Evolutionary conservation across 345 rosid species (phyloP).

Genomic region (Aegle marmelos): DNA sequence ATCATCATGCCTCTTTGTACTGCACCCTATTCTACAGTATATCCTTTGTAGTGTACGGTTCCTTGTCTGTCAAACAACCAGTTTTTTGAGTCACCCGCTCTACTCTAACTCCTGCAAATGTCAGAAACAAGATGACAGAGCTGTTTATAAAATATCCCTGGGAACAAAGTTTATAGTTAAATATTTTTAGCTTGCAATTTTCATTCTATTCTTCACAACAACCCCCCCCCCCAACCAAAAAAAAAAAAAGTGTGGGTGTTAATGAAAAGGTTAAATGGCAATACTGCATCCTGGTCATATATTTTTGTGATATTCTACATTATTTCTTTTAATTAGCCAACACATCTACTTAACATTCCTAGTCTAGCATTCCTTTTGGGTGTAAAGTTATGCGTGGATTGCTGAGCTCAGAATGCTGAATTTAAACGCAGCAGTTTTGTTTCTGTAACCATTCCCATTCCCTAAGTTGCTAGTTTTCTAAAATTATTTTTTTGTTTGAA

Average conservation of each 20-base stretch:
- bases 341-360: not conserved
- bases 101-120: not conserved
- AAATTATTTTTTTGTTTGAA: not conserved
- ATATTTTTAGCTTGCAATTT: not conserved
- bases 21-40: not conserved
- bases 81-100: not conserved
- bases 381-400: not conserved
- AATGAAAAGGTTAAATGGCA: not conserved
- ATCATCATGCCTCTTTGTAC: not conserved
- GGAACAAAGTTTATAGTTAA: not conserved
- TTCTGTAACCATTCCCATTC: not conserved
- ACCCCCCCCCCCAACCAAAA: fast-evolving
- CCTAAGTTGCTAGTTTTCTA: not conserved
- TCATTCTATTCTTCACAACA: not conserved
- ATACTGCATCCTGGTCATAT: not conserved
- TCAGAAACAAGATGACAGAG: not conserved
- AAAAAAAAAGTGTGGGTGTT: not conserved
- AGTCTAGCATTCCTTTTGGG: not conserved
- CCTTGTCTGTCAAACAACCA: not conserved
- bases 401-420: not conserved
- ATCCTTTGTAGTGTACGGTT: not conserved
- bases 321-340: not conserved
- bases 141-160: not conserved
- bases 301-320: not conserved
- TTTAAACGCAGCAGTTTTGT: not conserved